Percentiles rank a stretch among this genome's conserved stretches.
phyloP scores from a whole-genome alignment of 2,329 filamentous ascomycete genomes.

The Alternaria brassicae region DNA sequence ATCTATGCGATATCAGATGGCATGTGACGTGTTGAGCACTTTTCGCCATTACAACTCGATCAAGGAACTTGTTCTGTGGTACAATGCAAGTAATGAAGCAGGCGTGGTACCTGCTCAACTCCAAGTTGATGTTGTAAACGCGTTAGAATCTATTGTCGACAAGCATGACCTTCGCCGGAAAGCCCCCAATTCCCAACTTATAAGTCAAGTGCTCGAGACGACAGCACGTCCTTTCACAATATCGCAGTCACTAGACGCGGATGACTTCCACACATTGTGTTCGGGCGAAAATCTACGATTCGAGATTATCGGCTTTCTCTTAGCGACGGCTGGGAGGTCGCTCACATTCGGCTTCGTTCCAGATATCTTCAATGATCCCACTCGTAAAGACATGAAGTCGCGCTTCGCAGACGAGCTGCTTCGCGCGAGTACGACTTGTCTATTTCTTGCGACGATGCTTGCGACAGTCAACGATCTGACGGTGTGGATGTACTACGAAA shows the following conservation, averaged over 20 bases:
- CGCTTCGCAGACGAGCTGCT: conserved; percentile 42
- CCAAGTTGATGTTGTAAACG: conserved; percentile 44
- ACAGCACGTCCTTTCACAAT: conserved; percentile 37
- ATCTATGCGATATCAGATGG: conserved; percentile 41
- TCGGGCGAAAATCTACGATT: conserved; percentile 50
- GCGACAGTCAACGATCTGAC: conserved; percentile 51
- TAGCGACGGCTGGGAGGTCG: conserved; percentile 48
- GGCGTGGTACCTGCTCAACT: conserved; percentile 49
- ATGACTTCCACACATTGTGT: conserved; percentile 49
- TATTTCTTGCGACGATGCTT: conserved; percentile 49
- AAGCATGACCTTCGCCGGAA: conserved; percentile 37
- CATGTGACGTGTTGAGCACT: conserved; percentile 34
- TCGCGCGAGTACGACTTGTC: conserved; percentile 46
- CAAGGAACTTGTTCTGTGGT: conserved; percentile 33
- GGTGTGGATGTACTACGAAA: conserved; percentile 47
- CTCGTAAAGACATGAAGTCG: conserved; percentile 24
- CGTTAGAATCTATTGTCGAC: conserved; percentile 39
- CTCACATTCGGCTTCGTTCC: conserved; percentile 35
- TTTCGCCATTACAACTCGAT: conserved; percentile 39
- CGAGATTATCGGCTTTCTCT: conserved; percentile 50
- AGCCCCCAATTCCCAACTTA: conserved; percentile 34
- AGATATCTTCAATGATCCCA: conserved; percentile 28
- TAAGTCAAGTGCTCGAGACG: conserved; percentile 38
- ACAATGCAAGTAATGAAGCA: conserved; percentile 38
- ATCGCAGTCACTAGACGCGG: conserved; percentile 33